Base-by-base conservation (phyloP, 331 rosid genomes). In the Telfairia occidentalis region DNA sequence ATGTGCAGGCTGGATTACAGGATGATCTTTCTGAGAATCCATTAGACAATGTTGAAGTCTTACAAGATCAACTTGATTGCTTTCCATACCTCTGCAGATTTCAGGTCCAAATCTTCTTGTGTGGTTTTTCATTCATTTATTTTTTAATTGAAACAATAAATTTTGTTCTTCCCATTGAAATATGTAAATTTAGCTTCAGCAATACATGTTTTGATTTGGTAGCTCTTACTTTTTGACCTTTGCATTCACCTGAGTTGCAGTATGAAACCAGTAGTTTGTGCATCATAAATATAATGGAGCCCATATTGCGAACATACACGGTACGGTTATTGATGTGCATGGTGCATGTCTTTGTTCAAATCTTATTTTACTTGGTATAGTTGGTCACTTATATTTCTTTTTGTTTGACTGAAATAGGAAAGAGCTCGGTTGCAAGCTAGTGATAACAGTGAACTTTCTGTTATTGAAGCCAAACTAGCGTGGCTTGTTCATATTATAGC, bases 21-120 rank as follows among this genome's bases (percentile, higher is more conserved):
- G 99, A 95, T 79, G 97, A 95, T 87, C 96, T 90, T 76, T 89
- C 96, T 19, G 99, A 95, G 87, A 90, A 95, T 78, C 96, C 99
- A 29, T 87, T 95, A 76, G 99, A 95, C 87, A 91, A 92, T 59
- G 97, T 89, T 73, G 99, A 95, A 81, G 97, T 95, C 83, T 95
- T 95, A 77, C 99, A 95, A 84, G 99, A 95, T 84, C 99, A 95
- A 77, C 80, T 95, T 80, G 99, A 95, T 74, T 95, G 99, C 86
- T 92, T 95, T 76, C 97, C 99, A 9, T 84, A 90, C 84, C 88
- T 95, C 58, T 88, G 99, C 82, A 86, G 97, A 87, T 95, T 92
- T 81, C 99, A 92, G 97, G 99, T 95, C 77, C 60, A 71, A 69
- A 13, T 76, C 37, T 72, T 52, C 76, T 73, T 55, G 19, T 23